These are phyloP conservation scores for Chloromonas sp. DNA, from an alignment of 163 green algal genomes.

Conservation along the genomic window DNA sequence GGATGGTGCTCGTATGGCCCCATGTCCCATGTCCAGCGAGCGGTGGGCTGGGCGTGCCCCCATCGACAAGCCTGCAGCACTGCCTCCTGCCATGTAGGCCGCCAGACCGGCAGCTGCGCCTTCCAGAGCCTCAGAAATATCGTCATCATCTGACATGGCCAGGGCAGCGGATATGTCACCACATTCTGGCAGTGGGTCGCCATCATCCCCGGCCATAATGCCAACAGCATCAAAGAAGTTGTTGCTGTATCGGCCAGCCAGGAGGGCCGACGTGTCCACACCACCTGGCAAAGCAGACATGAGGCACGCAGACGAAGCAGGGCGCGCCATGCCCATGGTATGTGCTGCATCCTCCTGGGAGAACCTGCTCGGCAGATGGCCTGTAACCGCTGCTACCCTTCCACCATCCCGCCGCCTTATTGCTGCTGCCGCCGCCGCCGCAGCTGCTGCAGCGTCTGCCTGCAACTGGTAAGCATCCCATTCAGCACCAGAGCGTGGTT, in stretches of 20 bases:
- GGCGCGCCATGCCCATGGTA: neutral
- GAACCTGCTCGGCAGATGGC: neutral
- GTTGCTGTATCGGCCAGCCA: neutral
- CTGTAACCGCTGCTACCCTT: too few relatives aligned
- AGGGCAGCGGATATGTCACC: neutral
- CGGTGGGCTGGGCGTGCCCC: neutral
- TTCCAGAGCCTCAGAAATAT: neutral
- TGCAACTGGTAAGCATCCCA: neutral
- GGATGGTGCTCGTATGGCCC: neutral
- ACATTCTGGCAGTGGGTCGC: neutral
- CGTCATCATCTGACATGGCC: neutral
- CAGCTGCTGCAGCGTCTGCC: neutral
- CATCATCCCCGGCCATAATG: neutral
- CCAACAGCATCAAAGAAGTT: neutral
- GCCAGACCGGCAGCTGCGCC: neutral
- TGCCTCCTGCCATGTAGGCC: too few relatives aligned
- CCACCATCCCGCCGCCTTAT: neutral
- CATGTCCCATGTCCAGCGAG: neutral
- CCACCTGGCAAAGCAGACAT: neutral
- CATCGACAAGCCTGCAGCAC: too few relatives aligned
- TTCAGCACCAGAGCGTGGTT: neutral
- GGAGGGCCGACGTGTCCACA: too few relatives aligned
- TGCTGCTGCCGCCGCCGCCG: neutral
- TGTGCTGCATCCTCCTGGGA: neutral
- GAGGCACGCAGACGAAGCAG: neutral